These are phyloP conservation scores for Neohortaea acidophila DNA, from an alignment of 495 filamentous ascomycete genomes.

Conservation along the genomic window DNA sequence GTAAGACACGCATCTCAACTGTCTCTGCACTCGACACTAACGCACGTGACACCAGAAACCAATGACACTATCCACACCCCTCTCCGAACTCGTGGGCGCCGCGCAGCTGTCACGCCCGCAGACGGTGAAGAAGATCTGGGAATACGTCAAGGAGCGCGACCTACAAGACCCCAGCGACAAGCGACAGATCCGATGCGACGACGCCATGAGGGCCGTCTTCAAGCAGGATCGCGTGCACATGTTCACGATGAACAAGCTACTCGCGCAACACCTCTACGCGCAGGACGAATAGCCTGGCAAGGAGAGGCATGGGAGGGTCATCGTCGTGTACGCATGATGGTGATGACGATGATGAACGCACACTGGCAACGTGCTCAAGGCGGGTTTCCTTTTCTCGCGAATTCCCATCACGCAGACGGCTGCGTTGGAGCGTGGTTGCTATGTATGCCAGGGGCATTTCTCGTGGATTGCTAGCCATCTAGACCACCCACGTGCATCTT, in stretches of 20 bases:
- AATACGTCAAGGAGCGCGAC: conserved; percentile 70
- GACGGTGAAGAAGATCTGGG: conserved; percentile 90
- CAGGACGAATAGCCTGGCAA: no score
- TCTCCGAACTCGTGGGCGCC: conserved; percentile 46
- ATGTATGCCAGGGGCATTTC: no score
- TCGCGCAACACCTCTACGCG: conserved; percentile 51
- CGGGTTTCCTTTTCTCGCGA: no score
- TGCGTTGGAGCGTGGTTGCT: no score
- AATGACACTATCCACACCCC: conserved; percentile 46
- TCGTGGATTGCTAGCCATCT: no score
- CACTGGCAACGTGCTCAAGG: no score
- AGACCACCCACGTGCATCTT: no score
- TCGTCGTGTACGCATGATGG: no score
- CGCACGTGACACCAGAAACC: conserved; percentile 38
- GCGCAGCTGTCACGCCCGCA: conserved; percentile 75
- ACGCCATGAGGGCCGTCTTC: conserved; percentile 76
- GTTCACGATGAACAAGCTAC: conserved; percentile 92
- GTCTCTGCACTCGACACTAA: neutral
- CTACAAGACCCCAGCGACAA: conserved; percentile 84
- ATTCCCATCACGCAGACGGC: no score
- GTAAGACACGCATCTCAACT: conserved; percentile 28
- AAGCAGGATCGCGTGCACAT: conserved; percentile 84
- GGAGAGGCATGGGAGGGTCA: no score
- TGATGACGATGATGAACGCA: no score
- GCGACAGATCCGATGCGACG: conserved; percentile 85